phyloP scores from a whole-genome alignment of 2,329 filamentous ascomycete species.

The Colletotrichum euphorbiae region DNA sequence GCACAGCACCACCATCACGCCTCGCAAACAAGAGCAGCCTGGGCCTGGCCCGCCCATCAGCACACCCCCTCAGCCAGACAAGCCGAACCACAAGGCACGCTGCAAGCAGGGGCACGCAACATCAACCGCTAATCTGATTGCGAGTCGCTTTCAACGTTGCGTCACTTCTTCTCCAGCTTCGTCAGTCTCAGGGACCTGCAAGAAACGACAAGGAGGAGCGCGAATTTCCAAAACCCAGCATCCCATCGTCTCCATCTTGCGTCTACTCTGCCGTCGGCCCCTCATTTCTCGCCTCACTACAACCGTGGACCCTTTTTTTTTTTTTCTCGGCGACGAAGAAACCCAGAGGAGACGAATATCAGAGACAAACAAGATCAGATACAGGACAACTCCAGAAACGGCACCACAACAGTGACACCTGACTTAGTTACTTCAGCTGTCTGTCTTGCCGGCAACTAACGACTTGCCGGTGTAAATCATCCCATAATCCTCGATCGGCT shows the following conservation, averaged over 20 bases:
- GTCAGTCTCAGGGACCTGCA: conserved; percentile 21
- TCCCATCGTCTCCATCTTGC: background rate
- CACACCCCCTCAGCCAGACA: conserved; percentile 16
- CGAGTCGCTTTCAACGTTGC: conserved; percentile 27
- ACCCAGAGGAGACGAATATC: background rate
- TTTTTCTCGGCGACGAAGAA: background rate
- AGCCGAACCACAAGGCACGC: conserved; percentile 21
- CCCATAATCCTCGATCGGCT: conserved; percentile 26
- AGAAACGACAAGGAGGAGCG: conserved; percentile 1
- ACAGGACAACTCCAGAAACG: conserved; percentile 11
- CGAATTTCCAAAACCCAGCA: conserved; percentile 8
- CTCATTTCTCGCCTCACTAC: conserved; percentile 10
- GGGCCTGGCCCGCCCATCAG: conserved; percentile 26
- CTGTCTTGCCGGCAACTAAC: conserved; percentile 1
- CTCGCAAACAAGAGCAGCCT: background rate
- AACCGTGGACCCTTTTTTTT: background rate
- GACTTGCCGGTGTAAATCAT: conserved; percentile 34
- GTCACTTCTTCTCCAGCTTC: conserved; percentile 34
- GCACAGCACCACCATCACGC: conserved; percentile 14
- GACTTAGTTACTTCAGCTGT: conserved; percentile 4
- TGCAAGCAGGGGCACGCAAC: conserved; percentile 27
- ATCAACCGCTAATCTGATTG: conserved; percentile 25
- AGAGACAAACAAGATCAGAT: conserved; percentile 2
- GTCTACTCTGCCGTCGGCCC: background rate
- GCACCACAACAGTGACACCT: conserved; percentile 13